These are phyloP conservation scores for Huntiella savannae DNA, from an alignment of 2,329 filamentous ascomycete genomes.

Conservation along the genomic window DNA sequence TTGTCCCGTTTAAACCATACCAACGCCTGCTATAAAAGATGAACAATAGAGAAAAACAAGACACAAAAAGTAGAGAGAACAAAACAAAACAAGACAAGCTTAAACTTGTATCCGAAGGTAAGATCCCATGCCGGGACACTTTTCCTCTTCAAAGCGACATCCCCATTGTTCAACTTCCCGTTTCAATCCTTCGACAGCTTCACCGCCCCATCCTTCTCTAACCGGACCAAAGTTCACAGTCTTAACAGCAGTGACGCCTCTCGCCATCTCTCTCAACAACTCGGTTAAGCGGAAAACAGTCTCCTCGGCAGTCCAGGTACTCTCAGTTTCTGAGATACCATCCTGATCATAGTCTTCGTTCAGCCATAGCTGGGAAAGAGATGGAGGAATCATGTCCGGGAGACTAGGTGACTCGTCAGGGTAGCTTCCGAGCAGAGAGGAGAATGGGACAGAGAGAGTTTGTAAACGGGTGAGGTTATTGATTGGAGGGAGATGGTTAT, in stretches of 20 bases:
- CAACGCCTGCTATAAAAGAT: background rate
- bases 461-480: conserved; percentile 8
- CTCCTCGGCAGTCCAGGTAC: conserved; percentile 8
- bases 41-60: background rate
- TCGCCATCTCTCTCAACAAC: conserved; percentile 6
- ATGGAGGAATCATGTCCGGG: conserved; percentile 8
- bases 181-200: conserved; percentile 5
- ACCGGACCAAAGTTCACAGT: conserved; percentile 9
- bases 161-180: conserved; percentile 3
- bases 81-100: background rate
- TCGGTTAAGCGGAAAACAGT: conserved; percentile 5
- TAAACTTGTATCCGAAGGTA: conserved; percentile 8
- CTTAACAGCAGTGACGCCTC: conserved; percentile 6
- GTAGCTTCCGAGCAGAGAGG: conserved; percentile 8
- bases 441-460: conserved; percentile 5
- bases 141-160: conserved; percentile 6
- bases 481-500: conserved; percentile 6
- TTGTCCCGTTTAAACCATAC: no score
- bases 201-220: conserved; percentile 7
- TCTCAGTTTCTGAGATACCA: background rate
- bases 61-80: background rate
- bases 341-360: conserved; percentile 7
- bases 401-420: conserved; percentile 9
- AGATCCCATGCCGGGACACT: conserved; percentile 4
- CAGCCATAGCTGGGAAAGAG: conserved; percentile 7